phyloP scores from a whole-genome alignment of 352 stramenopile genomes.

The Phytopythium ostracodes region DNA sequence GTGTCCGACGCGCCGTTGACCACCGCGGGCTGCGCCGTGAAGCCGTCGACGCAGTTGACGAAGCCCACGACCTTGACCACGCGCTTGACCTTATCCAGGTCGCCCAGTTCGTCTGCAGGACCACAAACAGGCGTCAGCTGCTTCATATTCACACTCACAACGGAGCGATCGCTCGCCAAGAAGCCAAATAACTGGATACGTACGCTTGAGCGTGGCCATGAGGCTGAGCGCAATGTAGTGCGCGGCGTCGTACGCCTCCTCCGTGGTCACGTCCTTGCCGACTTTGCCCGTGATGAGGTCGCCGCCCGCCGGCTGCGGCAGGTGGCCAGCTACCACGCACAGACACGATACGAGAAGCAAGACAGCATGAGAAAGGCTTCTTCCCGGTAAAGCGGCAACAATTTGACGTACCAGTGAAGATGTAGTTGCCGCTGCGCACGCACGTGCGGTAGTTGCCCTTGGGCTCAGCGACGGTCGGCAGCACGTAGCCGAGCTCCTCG shows the following conservation, averaged over 20 bases:
- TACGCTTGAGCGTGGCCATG: slow-evolving; percentile 88
- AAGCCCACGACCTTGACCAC: slow-evolving; percentile 97
- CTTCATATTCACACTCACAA: background rate
- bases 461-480: slow-evolving; percentile 76
- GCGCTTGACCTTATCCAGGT: slow-evolving; percentile 92
- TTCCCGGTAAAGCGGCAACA: background rate
- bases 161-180: background rate
- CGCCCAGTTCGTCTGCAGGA: slow-evolving; percentile 68
- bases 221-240: slow-evolving; percentile 89
- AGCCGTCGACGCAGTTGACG: slow-evolving; percentile 93
- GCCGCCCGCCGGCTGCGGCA: slow-evolving; percentile 66
- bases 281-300: slow-evolving; percentile 88
- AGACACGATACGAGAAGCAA: too few relatives aligned
- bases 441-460: slow-evolving; percentile 91
- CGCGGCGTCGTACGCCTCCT: slow-evolving; percentile 90
- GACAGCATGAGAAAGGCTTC: background rate
- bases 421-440: slow-evolving; percentile 77
- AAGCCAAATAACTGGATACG: slow-evolving; percentile 9
- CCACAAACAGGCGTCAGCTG: slow-evolving; percentile 8
- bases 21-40: slow-evolving; percentile 89
- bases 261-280: slow-evolving; percentile 81
- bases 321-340: slow-evolving; percentile 51
- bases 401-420: slow-evolving; percentile 58
- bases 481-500: slow-evolving; percentile 78
- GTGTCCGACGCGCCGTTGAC: slow-evolving; percentile 96